Evolutionary conservation across 2,329 filamentous ascomycete species (phyloP).

Genomic region (Alternaria atra): DNA sequence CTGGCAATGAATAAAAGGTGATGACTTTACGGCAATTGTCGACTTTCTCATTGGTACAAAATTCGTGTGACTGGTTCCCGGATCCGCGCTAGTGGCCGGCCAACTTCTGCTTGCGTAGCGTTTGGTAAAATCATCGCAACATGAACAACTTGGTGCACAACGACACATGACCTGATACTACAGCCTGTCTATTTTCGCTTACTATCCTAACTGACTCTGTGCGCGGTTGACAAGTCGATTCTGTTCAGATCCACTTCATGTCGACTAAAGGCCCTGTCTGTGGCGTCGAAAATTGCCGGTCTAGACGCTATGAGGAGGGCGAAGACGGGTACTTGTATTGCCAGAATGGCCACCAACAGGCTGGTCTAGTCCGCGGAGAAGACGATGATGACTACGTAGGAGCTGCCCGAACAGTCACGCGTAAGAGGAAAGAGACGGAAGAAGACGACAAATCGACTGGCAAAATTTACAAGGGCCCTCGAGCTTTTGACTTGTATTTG

Average conservation of each 20-base stretch:
- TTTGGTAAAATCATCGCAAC: neutral
- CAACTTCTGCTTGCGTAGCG: constrained; percentile 18
- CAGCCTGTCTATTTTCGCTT: neutral
- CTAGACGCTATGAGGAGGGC: constrained; percentile 70
- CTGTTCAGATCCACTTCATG: neutral
- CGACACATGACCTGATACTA: neutral
- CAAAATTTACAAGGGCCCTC: constrained; percentile 69
- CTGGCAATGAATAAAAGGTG: constrained; percentile 50
- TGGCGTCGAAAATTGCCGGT: constrained; percentile 72
- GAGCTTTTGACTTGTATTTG: constrained; percentile 80
- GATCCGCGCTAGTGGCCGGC: constrained; percentile 36
- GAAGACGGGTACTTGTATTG: constrained; percentile 83
- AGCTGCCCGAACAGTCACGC: constrained; percentile 64
- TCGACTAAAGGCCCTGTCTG: constrained; percentile 52
- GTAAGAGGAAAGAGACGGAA: constrained; percentile 61
- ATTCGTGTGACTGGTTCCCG: constrained; percentile 29
- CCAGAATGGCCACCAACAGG: constrained; percentile 76
- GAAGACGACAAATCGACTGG: constrained; percentile 56
- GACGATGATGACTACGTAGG: constrained; percentile 73
- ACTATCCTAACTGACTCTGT: neutral
- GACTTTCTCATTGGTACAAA: constrained; percentile 30
- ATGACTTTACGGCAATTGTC: constrained; percentile 44
- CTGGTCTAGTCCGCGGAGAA: constrained; percentile 44
- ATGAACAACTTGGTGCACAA: neutral
- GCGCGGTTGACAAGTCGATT: neutral